Base-by-base conservation (phyloP, 805 yeast genomes). In the Nakazawaea pomicola region DNA sequence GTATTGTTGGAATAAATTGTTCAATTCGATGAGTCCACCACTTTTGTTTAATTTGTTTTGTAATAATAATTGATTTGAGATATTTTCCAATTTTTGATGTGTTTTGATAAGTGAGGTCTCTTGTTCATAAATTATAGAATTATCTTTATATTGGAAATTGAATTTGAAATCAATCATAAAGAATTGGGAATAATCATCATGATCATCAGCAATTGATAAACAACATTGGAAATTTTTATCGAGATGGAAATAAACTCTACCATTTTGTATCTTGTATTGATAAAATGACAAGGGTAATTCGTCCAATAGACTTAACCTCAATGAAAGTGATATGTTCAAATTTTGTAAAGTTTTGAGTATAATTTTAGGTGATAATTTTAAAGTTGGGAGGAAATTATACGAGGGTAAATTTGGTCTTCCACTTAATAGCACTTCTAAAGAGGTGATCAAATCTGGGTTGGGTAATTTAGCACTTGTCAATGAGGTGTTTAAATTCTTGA, bases 381-480 rank as follows among this genome's bases (percentile, higher is more conserved):
- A 58, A 10, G 64, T 60, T 12, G 74, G 68, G 4, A 81, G 60
- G 47, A 78, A 75, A 48, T 72, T 73, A 55, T 83, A 79, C 0
- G 83, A 68, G 2, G 88, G 80, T 29, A 85, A 67, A 29, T 75
- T 78, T 1, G 97, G 96, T 46, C 83, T 67, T 3, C 95, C 95
- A 29, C 75, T 68, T 30, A 79, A 75, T 41, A 90, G 67, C 0
- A 93, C 96, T 55, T 91, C 95, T 49, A 91, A 64, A 1, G 95
- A 87, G 0, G 98, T 90, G 18, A 80, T 72, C 16, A 93, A 59
- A 60, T 93, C 99, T 0, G 96, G 93, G 58, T 88, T 87, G 4
- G 96, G 95, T 40, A 91, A 64, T 54, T 95, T 90, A 0, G 99
- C 98, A 21, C 89, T 85, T 1, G 88, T 75, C 48, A 85, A 61